Base-by-base conservation (phyloP, 805 yeast genomes). In the Schizosaccharomyces osmophilus region DNA sequence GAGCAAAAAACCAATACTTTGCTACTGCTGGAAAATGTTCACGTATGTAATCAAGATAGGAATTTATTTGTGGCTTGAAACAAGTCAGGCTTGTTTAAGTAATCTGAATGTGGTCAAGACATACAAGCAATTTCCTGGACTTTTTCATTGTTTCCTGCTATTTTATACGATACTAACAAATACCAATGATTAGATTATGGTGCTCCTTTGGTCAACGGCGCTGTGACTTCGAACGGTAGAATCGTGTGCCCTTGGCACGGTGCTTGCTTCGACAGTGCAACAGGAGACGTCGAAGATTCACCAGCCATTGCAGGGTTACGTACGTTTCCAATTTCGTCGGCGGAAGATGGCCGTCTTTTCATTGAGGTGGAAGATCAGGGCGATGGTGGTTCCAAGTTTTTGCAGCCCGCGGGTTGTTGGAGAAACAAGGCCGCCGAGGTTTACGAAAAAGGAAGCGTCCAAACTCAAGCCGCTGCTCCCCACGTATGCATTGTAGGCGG, bases 201-300 rank as follows among this genome's bases (percentile, higher is more conserved):
- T 57, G 62, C 62, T n/a, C 62, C 62, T 19, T 51, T 61, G 45
- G 55, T 31, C 57, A 55, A 55, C 32, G 62, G 62, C 22, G 62
- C 41, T 19, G 43, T 61, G 22, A 43, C 55, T 36, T 43, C 55
- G 19, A 42, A 57, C 48, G 62, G 61, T 29, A 39, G 24, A 13
- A 42, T 61, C 24, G 61, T 59, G 24, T 59, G 61, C 41, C 61
- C 61, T 26, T 59, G 61, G 61, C 61, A 59, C 36, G 61, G 61
- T 43, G 62, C 62, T 39, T 58, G 61, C 45, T 61, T 58, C 58
- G 29, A 48, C 36, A n/a, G 29, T 29, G 55, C 39, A 17, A 58
- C 60, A 3, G 62, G 62, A 29, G 62, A 61, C 39, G 29, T 61
- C 19, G 62, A 61, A 45, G 62, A 61, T 31, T 48, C 61, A 9